phyloP scores from a whole-genome alignment of 176 grass and related monocot genomes.

The Carex myosuroides region DNA sequence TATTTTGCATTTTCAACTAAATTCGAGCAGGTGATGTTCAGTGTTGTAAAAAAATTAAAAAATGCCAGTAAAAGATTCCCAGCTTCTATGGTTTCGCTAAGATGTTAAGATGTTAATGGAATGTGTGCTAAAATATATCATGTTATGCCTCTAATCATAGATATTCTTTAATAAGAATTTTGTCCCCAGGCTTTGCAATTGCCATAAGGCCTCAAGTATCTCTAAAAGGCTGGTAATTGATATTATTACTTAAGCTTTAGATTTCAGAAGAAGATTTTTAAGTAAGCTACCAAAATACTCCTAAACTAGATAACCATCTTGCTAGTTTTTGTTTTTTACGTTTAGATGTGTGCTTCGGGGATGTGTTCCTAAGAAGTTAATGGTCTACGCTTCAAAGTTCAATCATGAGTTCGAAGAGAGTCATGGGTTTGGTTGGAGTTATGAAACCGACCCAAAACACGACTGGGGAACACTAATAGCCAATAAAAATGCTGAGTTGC shows the following conservation, averaged over 20 bases:
- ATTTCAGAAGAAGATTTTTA: neutral
- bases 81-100: neutral
- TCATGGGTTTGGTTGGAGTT: conserved; percentile 66
- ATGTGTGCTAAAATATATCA: neutral
- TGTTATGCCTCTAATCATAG: neutral
- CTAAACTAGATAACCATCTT: neutral
- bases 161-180: neutral
- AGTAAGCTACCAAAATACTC: neutral
- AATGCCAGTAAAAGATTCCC: too few relatives aligned
- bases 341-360: conserved; percentile 65
- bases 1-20: neutral
- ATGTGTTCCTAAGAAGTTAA: conserved; percentile 72
- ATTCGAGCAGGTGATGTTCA: neutral
- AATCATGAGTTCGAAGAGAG: conserved; percentile 69
- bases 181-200: neutral
- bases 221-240: neutral
- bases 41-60: neutral
- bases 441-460: conserved; percentile 60
- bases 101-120: neutral
- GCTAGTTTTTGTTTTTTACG: neutral
- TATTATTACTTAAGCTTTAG: neutral
- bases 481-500: conserved; percentile 75
- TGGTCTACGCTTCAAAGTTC: conserved; percentile 65
- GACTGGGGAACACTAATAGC: conserved; percentile 66
- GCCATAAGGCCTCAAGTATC: neutral